Conservation (phyloP, 441 rosid genomes). For the Mallotus repandus region DNA sequence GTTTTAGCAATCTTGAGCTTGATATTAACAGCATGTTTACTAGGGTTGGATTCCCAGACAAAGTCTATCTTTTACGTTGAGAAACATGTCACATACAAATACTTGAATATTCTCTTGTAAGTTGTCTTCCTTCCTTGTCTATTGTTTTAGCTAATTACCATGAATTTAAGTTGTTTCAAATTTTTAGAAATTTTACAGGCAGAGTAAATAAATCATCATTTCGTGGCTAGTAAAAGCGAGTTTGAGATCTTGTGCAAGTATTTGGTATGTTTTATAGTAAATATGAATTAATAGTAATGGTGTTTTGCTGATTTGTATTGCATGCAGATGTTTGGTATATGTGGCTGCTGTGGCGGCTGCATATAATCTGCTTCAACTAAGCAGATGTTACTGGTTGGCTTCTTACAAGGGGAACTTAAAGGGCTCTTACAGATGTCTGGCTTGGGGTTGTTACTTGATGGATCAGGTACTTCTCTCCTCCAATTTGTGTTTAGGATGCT, state of each 20-base stretch:
- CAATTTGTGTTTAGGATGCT: no score
- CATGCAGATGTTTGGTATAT: constrained; percentile 40
- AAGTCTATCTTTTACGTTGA: constrained; percentile 31
- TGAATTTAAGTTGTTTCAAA: not conserved
- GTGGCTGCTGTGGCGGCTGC: constrained; percentile 46
- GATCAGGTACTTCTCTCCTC: constrained; percentile 49
- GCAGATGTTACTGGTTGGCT: constrained; percentile 30
- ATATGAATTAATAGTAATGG: not conserved
- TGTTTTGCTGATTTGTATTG: not conserved
- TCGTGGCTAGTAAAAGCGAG: no score
- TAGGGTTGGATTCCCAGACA: constrained; percentile 46
- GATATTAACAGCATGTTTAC: constrained; percentile 35
- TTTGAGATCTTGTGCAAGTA: no score
- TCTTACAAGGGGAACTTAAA: constrained; percentile 25
- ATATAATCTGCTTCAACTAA: constrained; percentile 53
- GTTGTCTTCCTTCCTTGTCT: not conserved
- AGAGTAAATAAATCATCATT: no score
- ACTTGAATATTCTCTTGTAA: constrained; percentile 47
- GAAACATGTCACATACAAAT: constrained; percentile 44
- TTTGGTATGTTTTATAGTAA: no score
- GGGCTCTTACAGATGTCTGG: constrained; percentile 30
- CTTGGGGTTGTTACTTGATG: constrained; percentile 47
- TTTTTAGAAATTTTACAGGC: no score
- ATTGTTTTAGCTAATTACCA: no score
- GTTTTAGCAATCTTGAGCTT: constrained; percentile 33